These are phyloP conservation scores for Exophiala lecanii-corni DNA, from an alignment of 2,329 filamentous ascomycete species.

Conservation along the genomic window DNA sequence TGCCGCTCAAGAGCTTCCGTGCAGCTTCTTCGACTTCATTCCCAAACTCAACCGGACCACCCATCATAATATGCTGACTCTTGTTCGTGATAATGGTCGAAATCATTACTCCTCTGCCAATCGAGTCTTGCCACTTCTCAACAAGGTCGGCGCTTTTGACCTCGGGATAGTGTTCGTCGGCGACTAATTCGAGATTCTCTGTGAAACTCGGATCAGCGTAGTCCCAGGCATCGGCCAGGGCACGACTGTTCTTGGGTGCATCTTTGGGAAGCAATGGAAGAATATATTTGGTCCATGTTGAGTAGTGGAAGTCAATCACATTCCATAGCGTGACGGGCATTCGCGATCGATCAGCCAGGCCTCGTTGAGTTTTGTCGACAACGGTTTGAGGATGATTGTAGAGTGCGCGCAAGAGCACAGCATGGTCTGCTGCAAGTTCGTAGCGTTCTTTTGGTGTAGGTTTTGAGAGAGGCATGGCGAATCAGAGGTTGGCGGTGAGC, in stretches of 20 bases:
- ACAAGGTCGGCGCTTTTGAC: constrained; percentile 7
- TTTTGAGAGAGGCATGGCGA: constrained; percentile 1
- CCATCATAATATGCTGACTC: constrained; percentile 8
- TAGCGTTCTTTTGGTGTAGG: constrained; percentile 12
- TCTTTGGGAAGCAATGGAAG: constrained; percentile 11
- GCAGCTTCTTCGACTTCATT: constrained; percentile 12
- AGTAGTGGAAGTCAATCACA: constrained; percentile 12
- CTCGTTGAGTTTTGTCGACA: background rate
- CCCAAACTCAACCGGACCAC: constrained; percentile 13
- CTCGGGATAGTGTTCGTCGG: constrained; percentile 15
- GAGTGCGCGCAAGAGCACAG: constrained; percentile 12
- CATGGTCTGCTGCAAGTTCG: constrained; percentile 10
- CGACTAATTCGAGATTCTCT: constrained; percentile 6
- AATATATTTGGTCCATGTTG: constrained; percentile 14
- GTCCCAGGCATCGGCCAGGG: constrained; percentile 2
- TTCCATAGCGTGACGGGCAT: constrained; percentile 13
- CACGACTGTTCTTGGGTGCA: constrained; percentile 8
- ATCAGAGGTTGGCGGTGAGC: no score
- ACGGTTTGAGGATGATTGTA: constrained; percentile 8
- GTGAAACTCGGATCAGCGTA: background rate
- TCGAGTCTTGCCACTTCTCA: constrained; percentile 13
- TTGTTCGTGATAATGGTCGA: constrained; percentile 9
- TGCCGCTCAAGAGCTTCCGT: constrained; percentile 4
- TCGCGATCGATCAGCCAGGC: constrained; percentile 6
- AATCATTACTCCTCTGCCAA: constrained; percentile 9